Base-by-base conservation (phyloP, 345 rosid species). In the Noccaea bulbosa region DNA sequence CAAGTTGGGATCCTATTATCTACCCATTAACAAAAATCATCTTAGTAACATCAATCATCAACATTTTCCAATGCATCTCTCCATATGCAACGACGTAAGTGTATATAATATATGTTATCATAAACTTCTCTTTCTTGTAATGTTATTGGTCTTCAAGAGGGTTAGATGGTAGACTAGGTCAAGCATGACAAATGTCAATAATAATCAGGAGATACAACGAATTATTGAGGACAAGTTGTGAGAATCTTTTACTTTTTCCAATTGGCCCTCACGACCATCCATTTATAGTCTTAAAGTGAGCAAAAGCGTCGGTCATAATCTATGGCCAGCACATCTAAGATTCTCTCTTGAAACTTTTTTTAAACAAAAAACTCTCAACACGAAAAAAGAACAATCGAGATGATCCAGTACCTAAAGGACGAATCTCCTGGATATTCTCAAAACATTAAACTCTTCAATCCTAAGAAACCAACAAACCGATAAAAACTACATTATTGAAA, bases 151-250 rank as follows among this genome's bases (percentile, higher is more conserved):
- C 78, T 67, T 60, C 3, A 37, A n/a, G 41, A 52, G 24, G 7
- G 63, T 22, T 17, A 24, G 9, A 44, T 61, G 32, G 46, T 68
- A 57, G 79, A 69, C 74, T 7, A 68, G 24, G 78, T 69, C 73
- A 69, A 9, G 16, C 27, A 68, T 69, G 37, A 72, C 8, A 22
- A 37, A 9, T 11, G 60, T 17, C 11, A 50, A 65, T 20, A 48
- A 35, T 34, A 5, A 65, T 46, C 51, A 54, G 39, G 1, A 45
- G 38, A 35, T 46, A 41, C 67, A 66, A 15, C 12, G 11, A 60
- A 67, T 50, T 11, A 66, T 59, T 67, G 44, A 44, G 14, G 63
- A 50, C 62, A 51, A 58, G 62, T 10, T 57, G 68, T 43, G 34
- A 67, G 62, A 58, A 67, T 74, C 40, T 41, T 35, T 15, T 32